Conservation (phyloP, 2,329 filamentous ascomycete genomes). For the Aspergillus felis region DNA sequence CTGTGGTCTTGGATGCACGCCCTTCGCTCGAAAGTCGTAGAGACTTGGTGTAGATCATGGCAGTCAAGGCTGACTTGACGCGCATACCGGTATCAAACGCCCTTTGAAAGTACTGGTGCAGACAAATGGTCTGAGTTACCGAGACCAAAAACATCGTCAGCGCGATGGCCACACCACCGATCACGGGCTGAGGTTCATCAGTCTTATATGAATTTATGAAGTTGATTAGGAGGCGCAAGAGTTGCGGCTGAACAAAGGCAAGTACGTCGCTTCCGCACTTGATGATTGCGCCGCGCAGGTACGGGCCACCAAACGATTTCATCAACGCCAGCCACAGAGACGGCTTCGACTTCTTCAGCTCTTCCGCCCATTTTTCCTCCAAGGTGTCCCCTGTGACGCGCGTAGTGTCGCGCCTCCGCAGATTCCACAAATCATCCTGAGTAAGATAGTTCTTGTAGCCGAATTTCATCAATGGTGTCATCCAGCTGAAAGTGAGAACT, state of each 20-base stretch:
- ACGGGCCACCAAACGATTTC: constrained; percentile 79
- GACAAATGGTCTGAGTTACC: constrained; percentile 77
- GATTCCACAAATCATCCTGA: constrained; percentile 92
- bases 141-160: constrained; percentile 89
- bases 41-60: constrained; percentile 89
- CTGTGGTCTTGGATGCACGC: constrained; percentile 80
- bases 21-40: constrained; percentile 91
- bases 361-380: constrained; percentile 69
- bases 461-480: constrained; percentile 96
- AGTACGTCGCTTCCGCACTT: constrained; percentile 84
- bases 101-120: constrained; percentile 97
- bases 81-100: constrained; percentile 95
- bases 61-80: constrained; percentile 84
- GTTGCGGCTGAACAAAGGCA: constrained; percentile 85
- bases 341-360: constrained; percentile 70
- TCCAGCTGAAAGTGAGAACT: constrained; percentile 91
- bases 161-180: constrained; percentile 82
- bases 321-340: constrained; percentile 85
- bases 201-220: constrained; percentile 75
- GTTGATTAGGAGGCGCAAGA: constrained; percentile 75
- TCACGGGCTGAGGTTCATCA: constrained; percentile 66
- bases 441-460: constrained; percentile 90
- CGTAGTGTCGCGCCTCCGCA: constrained; percentile 76
- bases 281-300: constrained; percentile 75
- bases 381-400: constrained; percentile 67